Conservation (phyloP, 148 eudicot genomes). For the Gaultheria prostrata region DNA sequence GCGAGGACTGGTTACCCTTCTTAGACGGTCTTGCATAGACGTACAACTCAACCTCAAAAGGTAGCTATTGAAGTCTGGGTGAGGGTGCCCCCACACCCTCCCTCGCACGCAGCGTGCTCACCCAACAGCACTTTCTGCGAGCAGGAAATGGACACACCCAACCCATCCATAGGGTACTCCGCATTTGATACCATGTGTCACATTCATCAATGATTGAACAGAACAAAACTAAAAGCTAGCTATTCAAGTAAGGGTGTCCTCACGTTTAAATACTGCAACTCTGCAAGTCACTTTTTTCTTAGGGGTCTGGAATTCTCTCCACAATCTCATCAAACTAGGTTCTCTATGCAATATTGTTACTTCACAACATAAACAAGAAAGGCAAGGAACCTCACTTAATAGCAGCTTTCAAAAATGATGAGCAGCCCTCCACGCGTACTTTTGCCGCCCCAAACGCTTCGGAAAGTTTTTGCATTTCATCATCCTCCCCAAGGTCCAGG, state of each 20-base stretch:
- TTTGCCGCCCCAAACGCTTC: slow-evolving; percentile 92
- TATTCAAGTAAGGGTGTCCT: not conserved
- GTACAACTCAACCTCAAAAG: not conserved
- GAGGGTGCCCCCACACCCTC: not conserved
- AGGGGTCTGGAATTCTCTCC: not conserved
- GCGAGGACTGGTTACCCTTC: not conserved
- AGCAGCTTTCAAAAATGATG: slow-evolving; percentile 84
- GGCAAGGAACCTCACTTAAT: slow-evolving; percentile 50
- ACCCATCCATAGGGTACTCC: not conserved
- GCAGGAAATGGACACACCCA: not conserved
- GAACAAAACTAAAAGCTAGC: not conserved
- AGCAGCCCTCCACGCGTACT: slow-evolving; percentile 80
- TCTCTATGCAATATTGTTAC: not conserved
- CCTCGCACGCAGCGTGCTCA: not conserved
- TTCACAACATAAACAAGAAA: not conserved
- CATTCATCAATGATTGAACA: not conserved
- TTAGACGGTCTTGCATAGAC: not conserved
- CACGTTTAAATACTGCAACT: too few species aligned
- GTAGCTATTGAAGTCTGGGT: not conserved
- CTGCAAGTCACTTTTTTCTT: not conserved
- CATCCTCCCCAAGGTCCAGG: slow-evolving; percentile 66
- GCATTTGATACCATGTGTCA: not conserved
- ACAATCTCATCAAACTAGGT: not conserved
- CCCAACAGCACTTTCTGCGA: not conserved
- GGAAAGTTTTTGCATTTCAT: slow-evolving; percentile 77